Evolutionary conservation across 768 basidiomycete genomes (phyloP).

Genomic region (Tephrocybe rancida): DNA sequence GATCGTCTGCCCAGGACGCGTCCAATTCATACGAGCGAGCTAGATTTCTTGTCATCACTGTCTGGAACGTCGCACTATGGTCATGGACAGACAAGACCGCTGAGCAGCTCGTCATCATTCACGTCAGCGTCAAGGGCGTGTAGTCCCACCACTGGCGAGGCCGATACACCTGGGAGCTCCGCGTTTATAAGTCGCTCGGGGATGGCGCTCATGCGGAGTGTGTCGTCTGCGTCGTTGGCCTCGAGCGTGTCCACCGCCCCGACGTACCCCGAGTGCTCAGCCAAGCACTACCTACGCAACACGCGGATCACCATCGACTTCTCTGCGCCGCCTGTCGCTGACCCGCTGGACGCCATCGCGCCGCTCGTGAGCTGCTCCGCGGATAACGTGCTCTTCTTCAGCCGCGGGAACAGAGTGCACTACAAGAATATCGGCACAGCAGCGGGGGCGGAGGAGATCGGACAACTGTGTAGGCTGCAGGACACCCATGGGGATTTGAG

Average conservation of each 20-base stretch:
- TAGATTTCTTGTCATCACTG: constrained; percentile 11
- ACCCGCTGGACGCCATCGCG: background rate
- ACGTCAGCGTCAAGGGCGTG: constrained; percentile 23
- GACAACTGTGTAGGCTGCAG: constrained; percentile 52
- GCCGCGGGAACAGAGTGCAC: constrained; percentile 56
- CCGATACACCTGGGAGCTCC: constrained; percentile 13
- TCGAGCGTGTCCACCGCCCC: constrained; percentile 22
- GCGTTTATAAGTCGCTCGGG: constrained; percentile 25
- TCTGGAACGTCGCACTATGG: constrained; percentile 1
- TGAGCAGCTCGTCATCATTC: constrained; percentile 30
- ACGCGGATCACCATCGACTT: constrained; percentile 28
- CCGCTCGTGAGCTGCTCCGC: constrained; percentile 43
- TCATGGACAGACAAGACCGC: constrained; percentile 8
- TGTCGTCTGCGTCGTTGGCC: constrained; percentile 32
- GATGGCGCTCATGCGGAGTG: constrained; percentile 33
- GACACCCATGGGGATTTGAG: constrained; percentile 48
- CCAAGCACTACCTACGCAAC: constrained; percentile 33
- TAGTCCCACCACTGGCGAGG: constrained; percentile 22
- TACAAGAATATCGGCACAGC: constrained; percentile 44
- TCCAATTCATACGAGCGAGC: constrained; percentile 12
- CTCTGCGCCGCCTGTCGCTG: constrained; percentile 22
- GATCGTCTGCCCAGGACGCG: constrained; percentile 22
- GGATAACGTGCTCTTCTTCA: constrained; percentile 48
- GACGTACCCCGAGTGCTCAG: constrained; percentile 36
- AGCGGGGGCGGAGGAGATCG: constrained; percentile 37